A percentile compares a stretch with the other conserved stretches of the same genome.
Conservation (phyloP, 805 yeast genomes). For the Lachancea waltii region DNA sequence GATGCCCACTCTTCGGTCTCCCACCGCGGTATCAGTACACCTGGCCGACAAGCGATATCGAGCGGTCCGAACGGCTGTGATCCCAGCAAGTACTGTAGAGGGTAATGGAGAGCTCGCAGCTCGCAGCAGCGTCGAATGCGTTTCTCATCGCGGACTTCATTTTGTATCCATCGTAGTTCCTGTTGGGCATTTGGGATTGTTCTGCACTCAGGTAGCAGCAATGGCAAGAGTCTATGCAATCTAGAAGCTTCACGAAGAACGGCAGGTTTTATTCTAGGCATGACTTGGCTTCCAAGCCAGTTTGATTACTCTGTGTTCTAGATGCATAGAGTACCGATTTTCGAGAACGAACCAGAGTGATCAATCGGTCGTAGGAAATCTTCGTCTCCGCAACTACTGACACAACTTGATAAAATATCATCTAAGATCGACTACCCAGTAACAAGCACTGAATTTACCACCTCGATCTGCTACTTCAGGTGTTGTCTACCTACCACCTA, state of each 20-base stretch:
- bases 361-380: no score
- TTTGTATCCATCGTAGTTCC: conserved; percentile 26
- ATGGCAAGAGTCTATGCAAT: conserved; percentile 19
- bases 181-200: conserved; percentile 17
- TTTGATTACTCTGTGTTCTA: no score
- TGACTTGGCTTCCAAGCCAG: no score
- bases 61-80: conserved; percentile 80
- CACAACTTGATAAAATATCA: no score
- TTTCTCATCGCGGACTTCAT: conserved; percentile 11
- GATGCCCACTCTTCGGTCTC: conserved; percentile 91
- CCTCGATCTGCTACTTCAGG: no score
- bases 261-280: conserved; percentile 22
- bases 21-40: conserved; percentile 85
- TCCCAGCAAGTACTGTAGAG: conserved; percentile 81
- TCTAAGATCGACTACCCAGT: no score
- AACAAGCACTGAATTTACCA: no score
- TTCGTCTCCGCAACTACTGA: no score
- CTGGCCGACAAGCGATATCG: conserved; percentile 49
- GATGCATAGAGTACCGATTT: no score
- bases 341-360: no score
- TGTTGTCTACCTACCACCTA: no score
- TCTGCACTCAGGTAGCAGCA: conserved; percentile 27
- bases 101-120: conserved; percentile 48
- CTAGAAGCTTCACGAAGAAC: conserved; percentile 12
- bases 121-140: conserved; percentile 39